Evolutionary conservation across 2,329 filamentous ascomycete genomes (phyloP).

Genomic region (Phialophora verrucosa): DNA sequence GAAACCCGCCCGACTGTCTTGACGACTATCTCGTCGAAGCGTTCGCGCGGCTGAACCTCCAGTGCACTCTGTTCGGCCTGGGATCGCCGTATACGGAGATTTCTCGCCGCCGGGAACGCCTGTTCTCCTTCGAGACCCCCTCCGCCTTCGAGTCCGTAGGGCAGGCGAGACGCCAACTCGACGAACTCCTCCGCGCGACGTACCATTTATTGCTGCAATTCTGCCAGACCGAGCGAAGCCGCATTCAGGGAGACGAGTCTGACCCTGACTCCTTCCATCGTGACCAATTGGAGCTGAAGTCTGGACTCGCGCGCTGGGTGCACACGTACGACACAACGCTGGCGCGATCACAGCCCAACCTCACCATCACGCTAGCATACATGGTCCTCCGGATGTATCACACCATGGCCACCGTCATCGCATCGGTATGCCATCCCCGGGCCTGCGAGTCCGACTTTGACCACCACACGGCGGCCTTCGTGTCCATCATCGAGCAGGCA

Average conservation of each 20-base stretch:
- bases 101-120: not conserved
- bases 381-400: conserved; percentile 6
- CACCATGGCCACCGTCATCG: conserved; percentile 28
- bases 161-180: not conserved
- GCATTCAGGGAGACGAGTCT: no score
- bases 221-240: not conserved
- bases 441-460: conserved; percentile 41
- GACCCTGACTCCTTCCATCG: not conserved
- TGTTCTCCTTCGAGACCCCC: not conserved
- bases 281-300: not conserved
- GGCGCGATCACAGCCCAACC: not conserved
- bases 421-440: conserved; percentile 42
- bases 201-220: conserved; percentile 6
- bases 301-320: not conserved
- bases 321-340: not conserved
- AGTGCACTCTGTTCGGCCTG: conserved; percentile 41
- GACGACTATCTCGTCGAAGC: conserved; percentile 39
- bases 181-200: not conserved
- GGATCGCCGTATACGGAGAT: not conserved
- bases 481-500: conserved; percentile 26
- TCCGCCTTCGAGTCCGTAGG: not conserved
- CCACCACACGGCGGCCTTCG: conserved; percentile 35
- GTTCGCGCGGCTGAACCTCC: conserved; percentile 42
- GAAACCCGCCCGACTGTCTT: conserved; percentile 19
- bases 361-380: conserved; percentile 9